These are phyloP conservation scores for Candida dajiaensis DNA, from an alignment of 805 yeast genomes.

Conservation along the genomic window DNA sequence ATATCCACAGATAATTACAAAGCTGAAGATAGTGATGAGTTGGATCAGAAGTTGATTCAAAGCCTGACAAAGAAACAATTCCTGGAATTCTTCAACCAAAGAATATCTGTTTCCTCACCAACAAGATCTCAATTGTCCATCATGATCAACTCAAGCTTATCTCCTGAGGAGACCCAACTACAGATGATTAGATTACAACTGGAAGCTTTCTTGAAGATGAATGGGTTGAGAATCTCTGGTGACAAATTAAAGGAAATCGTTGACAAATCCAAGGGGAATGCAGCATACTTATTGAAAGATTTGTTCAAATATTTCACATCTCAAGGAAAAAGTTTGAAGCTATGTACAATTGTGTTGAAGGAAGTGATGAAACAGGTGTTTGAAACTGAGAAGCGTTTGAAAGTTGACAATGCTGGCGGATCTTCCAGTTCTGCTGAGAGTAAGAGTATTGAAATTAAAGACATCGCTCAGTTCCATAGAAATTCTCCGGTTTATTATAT, in stretches of 20 bases:
- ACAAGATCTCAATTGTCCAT: slow-evolving; percentile 34
- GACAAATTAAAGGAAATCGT: slow-evolving; percentile 35
- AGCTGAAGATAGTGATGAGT: slow-evolving; percentile 20
- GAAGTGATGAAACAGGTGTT: slow-evolving; percentile 27
- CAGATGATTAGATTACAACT: slow-evolving; percentile 34
- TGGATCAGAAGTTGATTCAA: slow-evolving; percentile 23
- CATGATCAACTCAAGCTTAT: slow-evolving; percentile 33
- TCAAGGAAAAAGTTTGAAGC: slow-evolving; percentile 35
- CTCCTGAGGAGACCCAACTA: slow-evolving; percentile 31
- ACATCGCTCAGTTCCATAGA: slow-evolving; percentile 2
- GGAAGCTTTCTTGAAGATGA: slow-evolving; percentile 38
- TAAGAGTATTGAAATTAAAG: slow-evolving; percentile 4
- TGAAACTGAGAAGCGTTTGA: slow-evolving; percentile 7
- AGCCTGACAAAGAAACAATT: slow-evolving; percentile 29
- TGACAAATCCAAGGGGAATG: slow-evolving; percentile 31
- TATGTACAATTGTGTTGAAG: slow-evolving; percentile 29
- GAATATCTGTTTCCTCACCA: slow-evolving; percentile 32
- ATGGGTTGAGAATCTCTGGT: slow-evolving; percentile 41
- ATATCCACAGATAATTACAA: slow-evolving; percentile 20
- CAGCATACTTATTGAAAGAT: slow-evolving; percentile 31
- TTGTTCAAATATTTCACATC: slow-evolving; percentile 36
- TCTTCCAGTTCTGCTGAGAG: background rate
- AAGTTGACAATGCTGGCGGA: background rate
- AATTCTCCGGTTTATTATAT: slow-evolving; percentile 1
- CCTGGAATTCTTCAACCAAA: slow-evolving; percentile 28